phyloP scores from a whole-genome alignment of 176 grass and related monocot species.

The Musa itinerans region DNA sequence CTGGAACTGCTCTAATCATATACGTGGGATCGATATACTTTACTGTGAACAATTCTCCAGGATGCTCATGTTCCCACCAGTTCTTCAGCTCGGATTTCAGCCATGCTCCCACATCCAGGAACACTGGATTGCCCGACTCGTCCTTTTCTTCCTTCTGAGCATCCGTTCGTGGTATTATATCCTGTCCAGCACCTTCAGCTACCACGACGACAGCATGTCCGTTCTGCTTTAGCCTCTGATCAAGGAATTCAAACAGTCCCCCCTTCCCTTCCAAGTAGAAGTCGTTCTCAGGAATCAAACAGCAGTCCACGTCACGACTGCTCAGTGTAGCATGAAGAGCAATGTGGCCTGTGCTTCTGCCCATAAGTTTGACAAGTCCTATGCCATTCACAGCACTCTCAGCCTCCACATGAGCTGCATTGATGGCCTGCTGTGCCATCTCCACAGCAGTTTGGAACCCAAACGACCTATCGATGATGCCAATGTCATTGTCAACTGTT shows the following conservation, averaged over 20 bases:
- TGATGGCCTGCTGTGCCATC: constrained; percentile 73
- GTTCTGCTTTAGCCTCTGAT: constrained; percentile 54
- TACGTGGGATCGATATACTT: constrained; percentile 97
- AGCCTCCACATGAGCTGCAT: constrained; percentile 71
- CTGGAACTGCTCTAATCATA: constrained; percentile 71
- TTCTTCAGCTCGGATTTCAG: constrained; percentile 59
- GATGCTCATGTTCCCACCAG: constrained; percentile 71
- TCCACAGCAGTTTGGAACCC: constrained; percentile 90
- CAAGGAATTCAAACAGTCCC: constrained; percentile 64
- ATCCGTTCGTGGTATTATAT: constrained; percentile 43
- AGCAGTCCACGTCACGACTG: constrained; percentile 87
- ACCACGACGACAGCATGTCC: constrained; percentile 65
- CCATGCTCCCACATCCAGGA: constrained; percentile 54
- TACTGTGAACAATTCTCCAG: constrained; percentile 57
- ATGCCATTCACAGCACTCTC: constrained; percentile 77
- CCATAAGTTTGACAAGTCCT: constrained; percentile 93
- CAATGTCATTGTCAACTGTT: constrained; percentile 94
- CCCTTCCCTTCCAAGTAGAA: constrained; percentile 78
- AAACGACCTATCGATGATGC: constrained; percentile 90
- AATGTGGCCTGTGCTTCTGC: constrained; percentile 87
- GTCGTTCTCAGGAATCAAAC: constrained; percentile 73
- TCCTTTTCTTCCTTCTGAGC: constrained; percentile 54
- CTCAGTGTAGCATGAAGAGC: constrained; percentile 71
- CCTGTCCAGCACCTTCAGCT: constrained; percentile 83
- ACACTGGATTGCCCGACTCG: constrained; percentile 62